A percentile compares a stretch with the other conserved stretches of the same genome.
phyloP scores from a whole-genome alignment of 2,329 filamentous ascomycete genomes.

The Phialophora verrucosa region DNA sequence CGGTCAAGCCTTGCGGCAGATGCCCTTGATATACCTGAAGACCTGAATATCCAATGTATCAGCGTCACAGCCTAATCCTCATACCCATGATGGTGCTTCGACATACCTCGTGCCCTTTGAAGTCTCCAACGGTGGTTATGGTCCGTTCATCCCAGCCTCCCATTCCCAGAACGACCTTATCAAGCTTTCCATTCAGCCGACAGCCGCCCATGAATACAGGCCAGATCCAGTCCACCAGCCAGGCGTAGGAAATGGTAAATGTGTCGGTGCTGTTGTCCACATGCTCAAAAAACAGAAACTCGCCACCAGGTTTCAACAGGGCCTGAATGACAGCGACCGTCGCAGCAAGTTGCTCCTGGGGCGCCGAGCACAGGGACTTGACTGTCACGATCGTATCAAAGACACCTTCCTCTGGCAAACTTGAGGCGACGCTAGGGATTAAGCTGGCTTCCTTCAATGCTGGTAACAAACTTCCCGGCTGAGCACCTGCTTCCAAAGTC shows the following conservation, averaged over 20 bases:
- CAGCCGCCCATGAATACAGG: constrained; percentile 37
- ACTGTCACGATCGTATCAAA: constrained; percentile 53
- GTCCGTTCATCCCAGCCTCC: constrained; percentile 31
- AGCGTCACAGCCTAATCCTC: not conserved
- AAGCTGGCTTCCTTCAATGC: constrained; percentile 53
- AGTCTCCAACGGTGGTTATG: constrained; percentile 29
- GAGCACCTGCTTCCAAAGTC: constrained; percentile 47
- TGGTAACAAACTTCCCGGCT: constrained; percentile 54
- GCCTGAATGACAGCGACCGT: constrained; percentile 48
- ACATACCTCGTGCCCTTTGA: constrained; percentile 32
- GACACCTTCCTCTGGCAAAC: constrained; percentile 48
- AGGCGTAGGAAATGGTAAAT: constrained; percentile 33
- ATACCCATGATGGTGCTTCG: not conserved
- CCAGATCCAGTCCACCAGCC: constrained; percentile 37
- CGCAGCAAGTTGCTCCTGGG: constrained; percentile 30
- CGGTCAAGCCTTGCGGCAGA: constrained; percentile 29
- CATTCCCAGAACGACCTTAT: constrained; percentile 33
- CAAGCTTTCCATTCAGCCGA: constrained; percentile 35
- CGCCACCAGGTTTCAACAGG: constrained; percentile 54
- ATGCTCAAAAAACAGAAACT: constrained; percentile 57
- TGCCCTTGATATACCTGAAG: constrained; percentile 34
- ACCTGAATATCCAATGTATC: constrained; percentile 15
- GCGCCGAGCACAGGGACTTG: constrained; percentile 51
- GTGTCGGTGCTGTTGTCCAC: constrained; percentile 31
- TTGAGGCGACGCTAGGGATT: constrained; percentile 44